Evolutionary conservation across 495 filamentous ascomycete species (phyloP).

Genomic region (Sordaria brevicollis): DNA sequence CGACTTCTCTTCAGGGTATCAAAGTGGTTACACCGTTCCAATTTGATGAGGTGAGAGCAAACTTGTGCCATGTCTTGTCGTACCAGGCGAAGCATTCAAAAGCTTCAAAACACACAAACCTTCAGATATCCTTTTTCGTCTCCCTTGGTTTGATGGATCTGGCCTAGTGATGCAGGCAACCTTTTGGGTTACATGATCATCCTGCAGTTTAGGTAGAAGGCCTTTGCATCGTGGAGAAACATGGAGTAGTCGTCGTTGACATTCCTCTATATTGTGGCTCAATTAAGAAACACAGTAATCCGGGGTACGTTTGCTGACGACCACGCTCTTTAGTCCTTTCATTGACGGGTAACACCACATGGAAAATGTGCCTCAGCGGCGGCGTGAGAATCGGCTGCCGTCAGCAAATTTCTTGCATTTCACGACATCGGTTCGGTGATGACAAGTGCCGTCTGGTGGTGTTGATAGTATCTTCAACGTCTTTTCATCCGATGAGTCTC

Average conservation of each 20-base stretch:
- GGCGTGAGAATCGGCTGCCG: neutral
- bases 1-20: neutral
- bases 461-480: neutral
- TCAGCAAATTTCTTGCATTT: neutral
- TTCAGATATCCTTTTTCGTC: neutral
- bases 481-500: neutral
- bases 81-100: neutral
- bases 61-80: neutral
- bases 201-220: neutral
- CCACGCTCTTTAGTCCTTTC: neutral
- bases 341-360: neutral
- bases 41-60: neutral
- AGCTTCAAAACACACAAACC: neutral
- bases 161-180: neutral
- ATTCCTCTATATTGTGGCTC: neutral
- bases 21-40: neutral
- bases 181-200: neutral
- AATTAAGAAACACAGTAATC: neutral
- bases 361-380: neutral
- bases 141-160: neutral
- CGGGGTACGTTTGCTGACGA: neutral
- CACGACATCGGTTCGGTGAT: neutral
- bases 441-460: neutral
- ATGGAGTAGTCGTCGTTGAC: neutral
- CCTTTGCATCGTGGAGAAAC: neutral